Conservation (phyloP, 2,329 filamentous ascomycete species). For the Aspergillus sp. region DNA sequence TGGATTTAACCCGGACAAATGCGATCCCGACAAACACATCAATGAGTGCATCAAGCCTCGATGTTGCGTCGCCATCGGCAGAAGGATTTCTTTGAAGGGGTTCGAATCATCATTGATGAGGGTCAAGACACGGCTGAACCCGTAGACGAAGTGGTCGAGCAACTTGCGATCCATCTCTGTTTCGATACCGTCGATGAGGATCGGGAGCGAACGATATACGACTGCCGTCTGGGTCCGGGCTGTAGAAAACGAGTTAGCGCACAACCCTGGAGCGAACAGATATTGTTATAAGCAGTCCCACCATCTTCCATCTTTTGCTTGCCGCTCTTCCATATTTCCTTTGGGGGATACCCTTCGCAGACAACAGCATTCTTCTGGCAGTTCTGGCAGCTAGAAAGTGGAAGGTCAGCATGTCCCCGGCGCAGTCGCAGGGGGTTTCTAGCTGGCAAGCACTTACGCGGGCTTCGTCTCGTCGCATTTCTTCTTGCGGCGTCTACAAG, state of each 20-base stretch:
- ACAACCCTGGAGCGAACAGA: neutral
- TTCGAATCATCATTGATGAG: constrained; percentile 79
- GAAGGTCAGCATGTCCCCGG: constrained; percentile 1
- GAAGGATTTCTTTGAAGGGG: constrained; percentile 79
- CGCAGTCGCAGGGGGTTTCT: constrained; percentile 20
- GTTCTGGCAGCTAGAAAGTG: constrained; percentile 55
- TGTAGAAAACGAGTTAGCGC: constrained; percentile 18
- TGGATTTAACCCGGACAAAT: constrained; percentile 57
- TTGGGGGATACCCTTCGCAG: constrained; percentile 86
- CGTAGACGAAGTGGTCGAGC: constrained; percentile 77
- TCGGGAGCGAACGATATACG: constrained; percentile 47
- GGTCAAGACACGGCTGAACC: constrained; percentile 77
- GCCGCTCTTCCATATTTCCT: constrained; percentile 83
- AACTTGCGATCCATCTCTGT: constrained; percentile 76
- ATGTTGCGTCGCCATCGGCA: constrained; percentile 78
- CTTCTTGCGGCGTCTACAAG: constrained; percentile 61
- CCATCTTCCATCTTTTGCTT: constrained; percentile 71
- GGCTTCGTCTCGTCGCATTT: constrained; percentile 54
- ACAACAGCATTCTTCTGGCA: constrained; percentile 92
- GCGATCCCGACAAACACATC: constrained; percentile 77
- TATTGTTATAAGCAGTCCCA: constrained; percentile 23
- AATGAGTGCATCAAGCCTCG: constrained; percentile 88
- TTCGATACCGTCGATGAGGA: constrained; percentile 77
- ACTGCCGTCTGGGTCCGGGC: constrained; percentile 32
- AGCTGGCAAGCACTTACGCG: constrained; percentile 36